A percentile compares a stretch with the other conserved stretches of the same genome.
These are phyloP conservation scores for Phoenix dactylifera DNA, from an alignment of 176 grass and related monocot genomes.

Conservation along the genomic window DNA sequence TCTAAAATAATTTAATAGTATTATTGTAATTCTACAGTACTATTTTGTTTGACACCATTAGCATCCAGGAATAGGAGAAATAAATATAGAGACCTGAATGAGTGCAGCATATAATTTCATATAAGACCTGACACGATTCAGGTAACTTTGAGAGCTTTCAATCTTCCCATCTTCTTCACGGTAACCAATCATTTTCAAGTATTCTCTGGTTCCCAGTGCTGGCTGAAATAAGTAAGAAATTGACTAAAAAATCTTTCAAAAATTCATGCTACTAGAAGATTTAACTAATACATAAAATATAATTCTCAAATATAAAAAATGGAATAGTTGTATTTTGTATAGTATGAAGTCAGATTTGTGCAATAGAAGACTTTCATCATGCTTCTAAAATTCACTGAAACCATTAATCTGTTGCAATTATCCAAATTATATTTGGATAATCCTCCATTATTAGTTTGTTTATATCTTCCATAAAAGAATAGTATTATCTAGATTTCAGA, in stretches of 20 bases:
- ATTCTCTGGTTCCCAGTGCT: conserved; percentile 38
- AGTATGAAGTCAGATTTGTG: too few species aligned
- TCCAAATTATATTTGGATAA: too few species aligned
- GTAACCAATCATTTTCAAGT: conserved; percentile 71
- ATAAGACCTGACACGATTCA: conserved; percentile 51
- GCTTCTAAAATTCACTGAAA: too few species aligned
- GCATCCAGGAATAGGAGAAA: background rate
- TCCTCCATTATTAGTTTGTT: too few species aligned
- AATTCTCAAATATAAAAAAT: background rate
- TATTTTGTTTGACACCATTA: background rate
- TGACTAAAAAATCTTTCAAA: too few species aligned
- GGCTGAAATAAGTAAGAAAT: conserved; percentile 26
- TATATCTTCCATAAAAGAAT: too few species aligned
- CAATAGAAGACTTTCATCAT: too few species aligned
- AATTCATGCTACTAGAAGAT: background rate
- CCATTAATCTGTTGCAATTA: too few species aligned
- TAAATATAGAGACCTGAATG: conserved; percentile 60
- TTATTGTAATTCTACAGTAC: too few species aligned
- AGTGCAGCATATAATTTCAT: conserved; percentile 82
- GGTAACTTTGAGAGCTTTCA: conserved; percentile 55
- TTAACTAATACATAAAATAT: background rate
- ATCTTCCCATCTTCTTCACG: conserved; percentile 70
- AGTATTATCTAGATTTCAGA: too few species aligned
- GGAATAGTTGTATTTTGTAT: too few species aligned
- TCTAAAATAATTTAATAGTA: too few species aligned